Evolutionary conservation across 345 rosid genomes (phyloP), one percentile per base, ranked within the genome.

Genomic region (Arabis hirsuta): DNA sequence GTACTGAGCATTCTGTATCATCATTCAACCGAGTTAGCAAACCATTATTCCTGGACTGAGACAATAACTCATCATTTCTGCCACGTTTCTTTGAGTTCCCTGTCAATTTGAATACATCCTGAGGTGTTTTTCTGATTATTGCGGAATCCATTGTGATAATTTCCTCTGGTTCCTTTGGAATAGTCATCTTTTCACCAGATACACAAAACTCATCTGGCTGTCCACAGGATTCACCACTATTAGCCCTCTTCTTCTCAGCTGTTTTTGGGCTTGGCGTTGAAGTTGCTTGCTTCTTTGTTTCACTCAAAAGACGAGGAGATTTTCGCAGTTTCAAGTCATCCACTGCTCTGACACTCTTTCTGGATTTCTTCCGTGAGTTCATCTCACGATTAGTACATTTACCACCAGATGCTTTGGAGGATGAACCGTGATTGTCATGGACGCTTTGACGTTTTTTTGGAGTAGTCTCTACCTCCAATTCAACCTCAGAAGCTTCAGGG

Each of bases 41-140:
- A 72, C 29, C 70, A 52, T 53, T 44, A 48, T 29, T 76, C 26
- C 51, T 65, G 55, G 72, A 56, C 66, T 70, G 59, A 73, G 79
- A 56, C 46, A 67, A 53, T 53, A 66, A 46, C 52, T 77, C 67
- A 44, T 51, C 74, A 55, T 36, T 78, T 47, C 67, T 66, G 45
- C 55, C 82, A 65, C 65, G 51, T 60, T 68, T 65, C 70, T 69
- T 62, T 41, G 72, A 29, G 51, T 43, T 80, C 46, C 60, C 82
- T 70, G 46, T 56, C 31, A 22, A 34, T 73, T 65, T 79, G 67
- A 78, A 72, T 43, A 73, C 52, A 55, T 73, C 82, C 73, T 71
- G 76, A 3, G 81, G 81, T 52, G 88, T 80, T 62, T 81, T 73
- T 73, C 87, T 76, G 62, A 66, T 80, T 38, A 68, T 74, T 12